A percentile compares a stretch with the other conserved stretches of the same genome.
These are phyloP conservation scores for Penicillium coprophilum DNA, from an alignment of 495 filamentous ascomycete genomes.

Conservation along the genomic window DNA sequence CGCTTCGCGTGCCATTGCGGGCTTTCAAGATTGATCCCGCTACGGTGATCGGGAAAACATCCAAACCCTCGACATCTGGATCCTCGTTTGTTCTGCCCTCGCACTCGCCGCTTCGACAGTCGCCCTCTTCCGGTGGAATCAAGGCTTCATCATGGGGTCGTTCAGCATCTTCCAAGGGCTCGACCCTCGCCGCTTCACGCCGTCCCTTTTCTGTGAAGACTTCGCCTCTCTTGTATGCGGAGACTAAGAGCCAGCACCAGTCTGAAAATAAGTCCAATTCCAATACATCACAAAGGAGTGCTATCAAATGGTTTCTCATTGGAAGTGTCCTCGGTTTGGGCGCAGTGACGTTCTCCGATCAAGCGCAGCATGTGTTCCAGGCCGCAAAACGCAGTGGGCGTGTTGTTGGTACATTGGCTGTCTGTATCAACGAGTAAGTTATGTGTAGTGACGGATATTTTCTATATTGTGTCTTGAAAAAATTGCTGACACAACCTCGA, in stretches of 20 bases:
- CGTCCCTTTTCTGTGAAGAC: constrained; percentile 22
- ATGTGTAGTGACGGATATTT: background rate
- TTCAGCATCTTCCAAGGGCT: background rate
- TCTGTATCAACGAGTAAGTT: constrained; percentile 89
- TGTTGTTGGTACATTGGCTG: constrained; percentile 69
- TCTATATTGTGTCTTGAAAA: background rate
- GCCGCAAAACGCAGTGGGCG: constrained; percentile 76
- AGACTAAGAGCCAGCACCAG: constrained; percentile 8
- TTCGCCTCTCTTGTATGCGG: constrained; percentile 19
- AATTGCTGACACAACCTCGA: constrained; percentile 4
- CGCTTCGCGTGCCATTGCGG: constrained; percentile 42
- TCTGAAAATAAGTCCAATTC: constrained; percentile 19
- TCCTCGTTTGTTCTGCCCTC: constrained; percentile 11
- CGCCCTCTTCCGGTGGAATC: constrained; percentile 1
- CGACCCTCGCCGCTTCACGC: background rate
- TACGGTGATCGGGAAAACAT: constrained; percentile 26
- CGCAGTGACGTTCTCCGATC: constrained; percentile 66
- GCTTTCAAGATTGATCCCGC: constrained; percentile 36
- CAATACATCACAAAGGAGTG: constrained; percentile 27
- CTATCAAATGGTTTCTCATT: constrained; percentile 50
- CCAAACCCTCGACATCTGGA: constrained; percentile 24
- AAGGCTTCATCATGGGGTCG: constrained; percentile 3
- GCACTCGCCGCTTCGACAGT: constrained; percentile 6
- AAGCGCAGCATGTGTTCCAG: constrained; percentile 68
- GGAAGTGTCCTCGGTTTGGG: constrained; percentile 55